Conservation (phyloP, 78 protist genomes). For the Protostelium mycophagum region DNA sequence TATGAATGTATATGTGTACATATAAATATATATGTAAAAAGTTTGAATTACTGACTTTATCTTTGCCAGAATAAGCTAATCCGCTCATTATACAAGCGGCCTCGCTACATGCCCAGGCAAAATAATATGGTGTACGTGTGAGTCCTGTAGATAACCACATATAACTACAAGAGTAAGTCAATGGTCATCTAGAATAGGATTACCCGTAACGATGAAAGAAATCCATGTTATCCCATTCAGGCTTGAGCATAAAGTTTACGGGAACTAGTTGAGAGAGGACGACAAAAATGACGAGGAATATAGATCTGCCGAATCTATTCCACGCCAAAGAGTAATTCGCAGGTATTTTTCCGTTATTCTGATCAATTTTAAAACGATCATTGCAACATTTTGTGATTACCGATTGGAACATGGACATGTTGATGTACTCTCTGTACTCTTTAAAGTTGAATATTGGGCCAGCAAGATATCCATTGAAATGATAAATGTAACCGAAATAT, state of each 20-base stretch:
- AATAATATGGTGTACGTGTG: neutral
- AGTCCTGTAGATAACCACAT: neutral
- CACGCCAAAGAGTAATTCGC: neutral
- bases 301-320: neutral
- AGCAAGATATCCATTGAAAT: neutral
- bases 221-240: neutral
- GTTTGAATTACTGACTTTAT: too few species aligned
- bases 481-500: neutral
- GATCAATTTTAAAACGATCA: neutral
- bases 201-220: neutral
- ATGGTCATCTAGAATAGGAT: neutral
- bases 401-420: neutral
- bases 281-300: neutral
- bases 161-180: neutral
- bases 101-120: neutral
- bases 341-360: neutral
- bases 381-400: neutral
- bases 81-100: neutral
- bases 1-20: too few species aligned
- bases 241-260: neutral
- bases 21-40: too few species aligned
- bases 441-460: neutral
- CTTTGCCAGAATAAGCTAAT: neutral
- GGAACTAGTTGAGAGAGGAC: neutral
- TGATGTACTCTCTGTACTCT: neutral